Evolutionary conservation across 2,329 filamentous ascomycete species (phyloP).

Genomic region (Neoarthrinium moseri): DNA sequence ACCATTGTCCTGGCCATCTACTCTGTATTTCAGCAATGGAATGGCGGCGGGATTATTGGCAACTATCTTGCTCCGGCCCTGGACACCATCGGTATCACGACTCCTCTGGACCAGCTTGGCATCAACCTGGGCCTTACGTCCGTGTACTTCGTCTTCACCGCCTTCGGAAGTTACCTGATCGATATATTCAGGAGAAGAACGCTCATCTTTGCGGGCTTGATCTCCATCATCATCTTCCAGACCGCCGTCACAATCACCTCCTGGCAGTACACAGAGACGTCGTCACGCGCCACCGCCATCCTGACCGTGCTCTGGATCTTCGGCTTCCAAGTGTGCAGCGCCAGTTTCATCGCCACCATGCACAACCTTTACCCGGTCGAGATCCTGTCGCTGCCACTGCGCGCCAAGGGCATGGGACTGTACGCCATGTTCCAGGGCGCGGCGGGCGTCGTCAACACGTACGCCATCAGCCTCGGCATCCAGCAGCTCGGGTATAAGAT

Average conservation of each 20-base stretch:
- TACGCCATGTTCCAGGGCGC: slow-evolving; percentile 43
- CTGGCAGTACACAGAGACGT: slow-evolving; percentile 38
- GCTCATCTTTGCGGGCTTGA: slow-evolving; percentile 41
- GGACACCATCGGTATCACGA: slow-evolving; percentile 38
- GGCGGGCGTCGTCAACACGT: slow-evolving; percentile 40
- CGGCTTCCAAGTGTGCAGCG: slow-evolving; percentile 44
- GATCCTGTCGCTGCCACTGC: slow-evolving; percentile 39
- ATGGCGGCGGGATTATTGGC: slow-evolving; percentile 43
- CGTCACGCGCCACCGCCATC: slow-evolving; percentile 31
- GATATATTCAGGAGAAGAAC: slow-evolving; percentile 40
- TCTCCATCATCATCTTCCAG: slow-evolving; percentile 42
- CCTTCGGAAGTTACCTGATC: slow-evolving; percentile 39
- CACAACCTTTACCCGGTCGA: slow-evolving; percentile 46
- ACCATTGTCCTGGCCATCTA: slow-evolving; percentile 43
- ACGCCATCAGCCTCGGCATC: slow-evolving; percentile 47
- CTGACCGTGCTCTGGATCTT: slow-evolving; percentile 47
- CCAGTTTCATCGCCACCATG: slow-evolving; percentile 44
- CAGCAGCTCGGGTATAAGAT: slow-evolving; percentile 47
- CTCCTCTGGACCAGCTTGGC: slow-evolving; percentile 35
- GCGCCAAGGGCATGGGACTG: slow-evolving; percentile 44
- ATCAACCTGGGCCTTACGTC: slow-evolving; percentile 41
- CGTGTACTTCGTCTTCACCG: slow-evolving; percentile 45
- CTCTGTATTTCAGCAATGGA: slow-evolving; percentile 46
- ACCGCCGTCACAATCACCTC: slow-evolving; percentile 44
- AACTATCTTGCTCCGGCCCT: slow-evolving; percentile 39